Evolutionary conservation across 2,329 filamentous ascomycete genomes (phyloP).

Genomic region (Sordariomycetes sp.): DNA sequence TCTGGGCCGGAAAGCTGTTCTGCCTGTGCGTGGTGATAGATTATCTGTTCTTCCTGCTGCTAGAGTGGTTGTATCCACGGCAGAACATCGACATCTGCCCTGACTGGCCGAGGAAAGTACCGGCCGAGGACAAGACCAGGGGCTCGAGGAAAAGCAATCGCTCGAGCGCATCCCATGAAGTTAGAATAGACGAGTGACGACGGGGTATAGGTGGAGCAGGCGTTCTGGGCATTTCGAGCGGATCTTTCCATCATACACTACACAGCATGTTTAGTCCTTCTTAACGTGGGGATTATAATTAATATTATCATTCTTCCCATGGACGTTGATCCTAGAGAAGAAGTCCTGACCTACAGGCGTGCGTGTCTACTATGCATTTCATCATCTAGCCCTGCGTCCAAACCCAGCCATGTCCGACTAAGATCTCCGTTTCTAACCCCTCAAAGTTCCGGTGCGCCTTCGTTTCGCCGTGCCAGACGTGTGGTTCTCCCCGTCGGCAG

Average conservation of each 20-base stretch:
- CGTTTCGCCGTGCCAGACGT: constrained; percentile 15
- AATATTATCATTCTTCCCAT: too few species aligned
- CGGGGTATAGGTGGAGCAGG: too few species aligned
- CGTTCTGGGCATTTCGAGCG: too few species aligned
- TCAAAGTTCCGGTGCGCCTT: constrained; percentile 3
- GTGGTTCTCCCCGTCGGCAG: constrained; percentile 31
- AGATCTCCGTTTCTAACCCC: not conserved
- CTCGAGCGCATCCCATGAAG: too few species aligned
- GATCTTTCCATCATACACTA: too few species aligned
- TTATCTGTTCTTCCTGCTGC: constrained; percentile 79
- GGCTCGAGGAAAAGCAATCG: too few species aligned
- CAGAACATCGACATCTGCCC: constrained; percentile 81
- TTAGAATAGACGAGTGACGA: too few species aligned
- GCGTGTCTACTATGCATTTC: too few species aligned
- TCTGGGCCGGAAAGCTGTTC: constrained; percentile 97
- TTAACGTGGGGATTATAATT: too few species aligned
- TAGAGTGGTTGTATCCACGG: constrained; percentile 81
- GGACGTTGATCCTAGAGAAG: too few species aligned
- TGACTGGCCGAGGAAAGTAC: constrained; percentile 78
- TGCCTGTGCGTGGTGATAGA: constrained; percentile 91
- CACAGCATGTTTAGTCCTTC: too few species aligned
- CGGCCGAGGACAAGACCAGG: constrained; percentile 18
- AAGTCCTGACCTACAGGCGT: too few species aligned
- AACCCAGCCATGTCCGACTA: not conserved
- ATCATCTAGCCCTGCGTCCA: not conserved